Conservation (phyloP, 176 grass and related monocot genomes). For the Pharus latifolius region DNA sequence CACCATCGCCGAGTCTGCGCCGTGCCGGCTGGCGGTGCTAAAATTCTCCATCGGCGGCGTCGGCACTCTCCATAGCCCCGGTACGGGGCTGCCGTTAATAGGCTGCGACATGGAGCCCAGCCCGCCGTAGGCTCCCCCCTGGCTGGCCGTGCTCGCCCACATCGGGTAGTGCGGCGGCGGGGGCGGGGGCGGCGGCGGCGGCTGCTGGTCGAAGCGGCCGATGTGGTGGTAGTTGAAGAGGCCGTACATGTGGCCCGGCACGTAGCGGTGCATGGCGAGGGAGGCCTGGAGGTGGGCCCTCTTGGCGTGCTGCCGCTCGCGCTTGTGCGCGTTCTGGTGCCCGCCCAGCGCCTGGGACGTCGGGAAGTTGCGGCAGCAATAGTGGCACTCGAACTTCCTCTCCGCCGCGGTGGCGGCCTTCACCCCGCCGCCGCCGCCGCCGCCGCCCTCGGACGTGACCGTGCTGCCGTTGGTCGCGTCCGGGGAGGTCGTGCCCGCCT, state of each 20-base stretch:
- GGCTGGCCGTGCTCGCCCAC: conserved; percentile 34
- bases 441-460: conserved; percentile 18
- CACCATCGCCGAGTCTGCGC: neutral
- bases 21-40: conserved; percentile 5
- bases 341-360: conserved; percentile 97
- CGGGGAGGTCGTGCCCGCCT: neutral
- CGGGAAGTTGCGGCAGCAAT: conserved; percentile 99
- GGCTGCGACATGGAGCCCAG: conserved; percentile 60
- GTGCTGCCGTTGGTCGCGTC: conserved; percentile 22
- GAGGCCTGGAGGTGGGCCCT: conserved; percentile 77
- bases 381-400: conserved; percentile 98
- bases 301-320: conserved; percentile 97
- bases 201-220: conserved; percentile 19
- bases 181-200: neutral
- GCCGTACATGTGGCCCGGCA: conserved; percentile 60
- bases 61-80: conserved; percentile 44
- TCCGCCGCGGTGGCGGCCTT: conserved; percentile 1
- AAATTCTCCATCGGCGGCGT: conserved; percentile 25
- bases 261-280: conserved; percentile 62
- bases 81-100: conserved; percentile 59
- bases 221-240: conserved; percentile 53
- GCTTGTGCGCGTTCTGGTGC: conserved; percentile 99
- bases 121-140: conserved; percentile 19
- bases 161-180: conserved; percentile 66
- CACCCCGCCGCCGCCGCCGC: neutral